Evolutionary conservation across 768 basidiomycete genomes (phyloP).

Genomic region (Russula emetica): DNA sequence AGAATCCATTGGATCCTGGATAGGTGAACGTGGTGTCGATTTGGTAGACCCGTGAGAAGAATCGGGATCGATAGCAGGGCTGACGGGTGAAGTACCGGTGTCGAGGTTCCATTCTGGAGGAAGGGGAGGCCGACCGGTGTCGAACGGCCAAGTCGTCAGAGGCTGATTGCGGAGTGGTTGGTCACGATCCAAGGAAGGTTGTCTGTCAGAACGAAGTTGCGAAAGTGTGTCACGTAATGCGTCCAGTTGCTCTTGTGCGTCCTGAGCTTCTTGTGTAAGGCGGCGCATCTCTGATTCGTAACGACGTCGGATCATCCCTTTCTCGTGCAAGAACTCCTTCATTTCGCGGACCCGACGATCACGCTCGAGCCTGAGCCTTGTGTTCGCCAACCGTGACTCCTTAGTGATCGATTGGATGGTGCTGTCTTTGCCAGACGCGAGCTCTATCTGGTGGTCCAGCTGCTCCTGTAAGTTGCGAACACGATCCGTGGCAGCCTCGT

Average conservation of each 20-base stretch:
- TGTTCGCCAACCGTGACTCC: neutral
- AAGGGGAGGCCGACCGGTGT: constrained; percentile 6
- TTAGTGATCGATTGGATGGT: neutral
- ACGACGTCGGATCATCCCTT: neutral
- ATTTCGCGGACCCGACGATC: neutral
- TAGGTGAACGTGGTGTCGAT: neutral
- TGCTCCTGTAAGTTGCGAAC: neutral
- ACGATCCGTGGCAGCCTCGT: neutral
- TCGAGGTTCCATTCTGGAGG: neutral
- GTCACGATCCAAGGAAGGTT: neutral
- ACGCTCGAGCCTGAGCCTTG: neutral
- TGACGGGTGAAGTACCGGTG: too few relatives aligned
- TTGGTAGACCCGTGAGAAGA: neutral
- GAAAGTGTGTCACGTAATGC: neutral
- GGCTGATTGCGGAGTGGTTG: neutral
- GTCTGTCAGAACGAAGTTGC: neutral
- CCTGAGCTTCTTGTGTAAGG: neutral
- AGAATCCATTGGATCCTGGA: neutral
- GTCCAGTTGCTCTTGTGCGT: neutral
- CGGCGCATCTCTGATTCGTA: neutral
- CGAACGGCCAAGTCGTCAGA: neutral
- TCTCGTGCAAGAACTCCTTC: neutral
- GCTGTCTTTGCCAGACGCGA: constrained; percentile 1
- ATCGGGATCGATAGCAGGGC: neutral
- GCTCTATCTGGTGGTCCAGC: neutral